Base-by-base conservation (phyloP, 345 rosid genomes). In the Rhizophora apiculata region DNA sequence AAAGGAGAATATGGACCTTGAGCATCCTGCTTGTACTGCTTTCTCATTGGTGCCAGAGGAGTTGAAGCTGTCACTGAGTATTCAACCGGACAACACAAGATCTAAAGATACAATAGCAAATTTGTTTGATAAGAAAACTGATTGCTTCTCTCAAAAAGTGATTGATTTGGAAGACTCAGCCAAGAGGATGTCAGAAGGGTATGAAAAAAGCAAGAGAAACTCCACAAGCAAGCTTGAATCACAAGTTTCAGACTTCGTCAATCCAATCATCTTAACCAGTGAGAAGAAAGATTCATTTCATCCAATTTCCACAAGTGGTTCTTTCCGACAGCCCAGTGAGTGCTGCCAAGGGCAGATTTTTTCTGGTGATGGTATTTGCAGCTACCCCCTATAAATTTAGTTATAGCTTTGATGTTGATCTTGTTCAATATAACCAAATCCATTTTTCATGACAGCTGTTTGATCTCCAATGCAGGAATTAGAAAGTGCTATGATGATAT, bases 11-110 rank as follows among this genome's bases (percentile, higher is more conserved):
- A 6, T 31, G 10, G 70, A 70, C 43, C 32, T 54, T 3, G 29
- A 58, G 30, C 18, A 20, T 26, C 64, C 62, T 62, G 19, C 9
- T 60, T 53, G 34, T 58, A 54, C 9, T 8, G 59, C 46, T 55
- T n/a, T 51, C 27, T 39, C 64, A 32, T 59, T 72, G 24, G 70
- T 68, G 61, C 11, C 76, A 52, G 63, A 56, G 69, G 81, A 78
- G 24, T 75, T 86, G 78, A 73, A 73, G 48, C 86, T 84, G 69
- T 81, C 88, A 51, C 78, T 84, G 49, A 62, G 64, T 55, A 62
- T 58, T 69, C 77, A 79, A 71, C 71, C 3, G 55, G 75, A 68
- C 27, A 46, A 65, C 29, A 74, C 57, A 31, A 76, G 43, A 71
- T 51, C 48, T 30, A 64, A 63, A 63, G 71, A 60, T 52, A 24